Evolutionary conservation across 352 stramenopile genomes (phyloP).

Genomic region (Pythium utonaiense): DNA sequence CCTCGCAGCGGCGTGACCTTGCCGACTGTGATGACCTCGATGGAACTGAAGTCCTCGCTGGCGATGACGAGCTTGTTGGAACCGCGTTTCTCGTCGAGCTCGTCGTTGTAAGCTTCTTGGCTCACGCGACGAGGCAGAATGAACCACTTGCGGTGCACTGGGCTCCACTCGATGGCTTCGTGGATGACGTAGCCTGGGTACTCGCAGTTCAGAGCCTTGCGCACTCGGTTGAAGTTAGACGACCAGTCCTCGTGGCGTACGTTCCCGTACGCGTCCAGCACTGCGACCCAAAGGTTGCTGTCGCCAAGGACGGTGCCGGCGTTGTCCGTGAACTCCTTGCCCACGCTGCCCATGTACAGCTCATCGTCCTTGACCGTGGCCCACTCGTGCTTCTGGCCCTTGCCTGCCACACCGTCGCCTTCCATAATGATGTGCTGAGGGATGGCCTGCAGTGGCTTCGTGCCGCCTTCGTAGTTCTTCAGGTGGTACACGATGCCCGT

Average conservation of each 20-base stretch:
- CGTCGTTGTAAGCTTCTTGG: slow-evolving; percentile 94
- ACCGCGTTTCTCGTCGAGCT: slow-evolving; percentile 91
- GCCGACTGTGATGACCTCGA: slow-evolving; percentile 79
- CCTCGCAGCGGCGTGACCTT: slow-evolving; percentile 78
- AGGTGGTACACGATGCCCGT: slow-evolving; percentile 98
- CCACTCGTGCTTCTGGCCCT: slow-evolving; percentile 99
- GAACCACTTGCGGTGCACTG: slow-evolving; percentile 94
- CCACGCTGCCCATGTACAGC: slow-evolving; percentile 96
- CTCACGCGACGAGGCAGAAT: slow-evolving; percentile 96
- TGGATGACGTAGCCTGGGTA: slow-evolving; percentile 96
- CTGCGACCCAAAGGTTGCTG: slow-evolving; percentile 97
- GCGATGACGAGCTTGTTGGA: slow-evolving; percentile 90
- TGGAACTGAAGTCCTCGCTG: slow-evolving; percentile 86
- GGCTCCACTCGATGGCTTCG: slow-evolving; percentile 97
- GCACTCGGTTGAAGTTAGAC: slow-evolving; percentile 90
- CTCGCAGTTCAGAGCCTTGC: slow-evolving; percentile 84
- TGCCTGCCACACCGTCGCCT: slow-evolving; percentile 93
- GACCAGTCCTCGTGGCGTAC: slow-evolving; percentile 94
- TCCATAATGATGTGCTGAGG: slow-evolving; percentile 97
- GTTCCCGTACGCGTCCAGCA: slow-evolving; percentile 83
- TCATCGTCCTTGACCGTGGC: slow-evolving; percentile 97
- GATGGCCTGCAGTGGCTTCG: slow-evolving; percentile 81
- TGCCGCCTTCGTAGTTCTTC: slow-evolving; percentile 76
- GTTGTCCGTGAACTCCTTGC: slow-evolving; percentile 93
- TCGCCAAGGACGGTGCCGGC: slow-evolving; percentile 92